Conservation (phyloP, 768 basidiomycete genomes). For the Pisolithus albus region DNA sequence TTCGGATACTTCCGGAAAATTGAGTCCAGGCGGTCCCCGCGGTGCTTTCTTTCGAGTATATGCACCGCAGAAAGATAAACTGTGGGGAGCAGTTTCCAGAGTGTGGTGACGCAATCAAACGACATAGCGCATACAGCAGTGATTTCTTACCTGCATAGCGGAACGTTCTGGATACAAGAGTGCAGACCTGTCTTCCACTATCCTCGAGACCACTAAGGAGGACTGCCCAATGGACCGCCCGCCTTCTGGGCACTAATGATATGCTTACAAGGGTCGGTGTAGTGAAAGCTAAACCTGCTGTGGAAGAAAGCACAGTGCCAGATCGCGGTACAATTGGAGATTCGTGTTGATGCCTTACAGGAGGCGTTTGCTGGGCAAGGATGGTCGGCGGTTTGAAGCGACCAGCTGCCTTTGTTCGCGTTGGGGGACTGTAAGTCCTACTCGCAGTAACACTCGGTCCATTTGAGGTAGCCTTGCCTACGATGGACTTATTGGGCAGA, state of each 20-base stretch:
- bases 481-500: no score
- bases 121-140: not conserved
- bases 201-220: conserved; percentile 44
- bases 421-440: not conserved
- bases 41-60: conserved; percentile 40
- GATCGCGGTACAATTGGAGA: not conserved
- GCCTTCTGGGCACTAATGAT: conserved; percentile 54
- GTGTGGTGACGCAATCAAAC: not conserved
- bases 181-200: conserved; percentile 39
- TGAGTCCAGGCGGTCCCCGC: conserved; percentile 41
- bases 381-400: conserved; percentile 14
- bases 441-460: no score
- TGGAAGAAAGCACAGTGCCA: not conserved
- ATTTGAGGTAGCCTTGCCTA: no score
- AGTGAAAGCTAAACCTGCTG: not conserved
- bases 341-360: not conserved
- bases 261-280: conserved; percentile 32
- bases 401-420: not conserved
- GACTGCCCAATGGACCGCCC: conserved; percentile 45
- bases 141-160: conserved; percentile 50
- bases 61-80: conserved; percentile 57
- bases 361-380: not conserved
- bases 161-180: conserved; percentile 52
- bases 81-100: conserved; percentile 18
- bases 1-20: conserved; percentile 34